Base-by-base conservation (phyloP, 164 flowering plant species). In the Piper betle region DNA sequence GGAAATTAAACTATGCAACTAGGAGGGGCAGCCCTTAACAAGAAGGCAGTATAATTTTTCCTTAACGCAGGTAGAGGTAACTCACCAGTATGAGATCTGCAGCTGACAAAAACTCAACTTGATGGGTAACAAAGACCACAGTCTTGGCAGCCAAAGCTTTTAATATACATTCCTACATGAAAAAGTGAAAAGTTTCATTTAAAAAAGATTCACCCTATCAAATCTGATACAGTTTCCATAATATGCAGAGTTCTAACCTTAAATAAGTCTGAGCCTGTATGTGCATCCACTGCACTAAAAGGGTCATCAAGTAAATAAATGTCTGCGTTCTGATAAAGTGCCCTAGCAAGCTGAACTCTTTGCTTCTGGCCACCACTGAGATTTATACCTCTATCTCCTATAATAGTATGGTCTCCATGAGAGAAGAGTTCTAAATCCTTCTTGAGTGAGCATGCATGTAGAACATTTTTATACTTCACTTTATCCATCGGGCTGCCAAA, bases 291-390 rank as follows among this genome's bases (percentile, higher is more conserved):
- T 50, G 99, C 97, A 80, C 99, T 94, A 65, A 94, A 94, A 41
- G 97, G 97, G 72, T 94, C 99, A 74, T 94, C 99, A 67, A 94
- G 96, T 64, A 94, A 79, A 75, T 94, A 94, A 25, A 94, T 84
- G 64, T 94, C 99, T 5, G 93, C 96, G 76, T 94, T 96, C 74
- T 94, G 99, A 75, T 94, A 94, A 17, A 94, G 84, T 53, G 99
- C 99, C 69, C 99, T 77, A 10, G 99, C 99, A 69, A 94, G 96
- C 75, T 94, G 99, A 60, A 94, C 91, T 55, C 99, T 72, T 67
- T 94, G 99, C 74, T 94, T 94, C 77, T 94, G 99, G 61, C 99
- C 99, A 54, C 99, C 99, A 75, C 99, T 94, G 67, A 94, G 78
- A 70, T 94, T 94, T 67, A 94, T 88, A 68, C 99, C 99, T 76